These are phyloP conservation scores for Wickerhamomyces ciferrii DNA, from an alignment of 805 yeast genomes.

Conservation along the genomic window DNA sequence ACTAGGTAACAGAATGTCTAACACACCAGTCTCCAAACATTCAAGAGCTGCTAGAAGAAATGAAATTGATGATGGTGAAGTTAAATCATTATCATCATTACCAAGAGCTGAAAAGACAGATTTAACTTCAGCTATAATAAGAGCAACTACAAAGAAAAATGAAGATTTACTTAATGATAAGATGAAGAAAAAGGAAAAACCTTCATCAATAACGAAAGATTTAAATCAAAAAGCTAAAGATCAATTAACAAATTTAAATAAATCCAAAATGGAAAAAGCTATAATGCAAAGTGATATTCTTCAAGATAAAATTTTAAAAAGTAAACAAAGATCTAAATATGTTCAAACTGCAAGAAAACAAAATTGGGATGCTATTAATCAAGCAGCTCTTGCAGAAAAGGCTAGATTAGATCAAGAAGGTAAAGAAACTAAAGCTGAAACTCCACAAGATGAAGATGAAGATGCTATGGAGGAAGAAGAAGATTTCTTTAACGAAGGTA, in stretches of 20 bases:
- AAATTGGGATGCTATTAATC: slow-evolving; percentile 67
- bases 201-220: slow-evolving; percentile 22
- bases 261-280: slow-evolving; percentile 41
- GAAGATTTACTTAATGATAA: slow-evolving; percentile 56
- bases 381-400: slow-evolving; percentile 29
- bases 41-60: slow-evolving; percentile 80
- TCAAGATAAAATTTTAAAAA: slow-evolving; percentile 56
- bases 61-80: slow-evolving; percentile 39
- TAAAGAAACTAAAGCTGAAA: slow-evolving; percentile 13
- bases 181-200: slow-evolving; percentile 33
- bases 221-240: slow-evolving; percentile 6
- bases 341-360: slow-evolving; percentile 61
- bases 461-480: slow-evolving; percentile 19
- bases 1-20: too few relatives aligned
- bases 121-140: slow-evolving; percentile 55
- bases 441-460: slow-evolving; percentile 3
- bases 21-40: slow-evolving; percentile 46
- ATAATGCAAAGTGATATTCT: slow-evolving; percentile 48
- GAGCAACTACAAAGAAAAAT: slow-evolving; percentile 61
- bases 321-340: slow-evolving; percentile 57
- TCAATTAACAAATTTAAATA: slow-evolving; percentile 29
- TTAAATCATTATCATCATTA: slow-evolving; percentile 41
- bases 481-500: slow-evolving; percentile 12
- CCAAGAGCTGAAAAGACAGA: slow-evolving; percentile 61
- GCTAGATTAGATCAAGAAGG: slow-evolving; percentile 13